Conservation (phyloP, 345 rosid genomes). For the Luvunga scandens region DNA sequence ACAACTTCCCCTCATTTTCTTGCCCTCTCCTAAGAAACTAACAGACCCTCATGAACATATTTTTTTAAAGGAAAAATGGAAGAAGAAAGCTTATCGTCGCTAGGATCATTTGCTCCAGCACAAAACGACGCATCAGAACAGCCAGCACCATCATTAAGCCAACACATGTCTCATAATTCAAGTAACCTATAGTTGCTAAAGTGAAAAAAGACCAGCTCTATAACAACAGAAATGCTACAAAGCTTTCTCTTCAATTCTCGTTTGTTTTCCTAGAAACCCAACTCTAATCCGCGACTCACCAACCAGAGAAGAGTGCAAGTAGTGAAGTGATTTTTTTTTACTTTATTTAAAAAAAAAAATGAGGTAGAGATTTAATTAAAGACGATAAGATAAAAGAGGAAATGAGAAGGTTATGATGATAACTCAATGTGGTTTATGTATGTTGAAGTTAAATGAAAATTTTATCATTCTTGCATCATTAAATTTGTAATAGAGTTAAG, state of each 20-base stretch:
- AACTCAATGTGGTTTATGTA: too few relatives aligned
- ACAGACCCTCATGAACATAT: slow-evolving; percentile 10
- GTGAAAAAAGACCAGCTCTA: not conserved
- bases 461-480: too few relatives aligned
- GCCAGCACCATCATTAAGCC: slow-evolving; percentile 36
- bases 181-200: slow-evolving; percentile 33
- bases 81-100: slow-evolving; percentile 49
- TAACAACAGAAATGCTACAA: not conserved
- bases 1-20: slow-evolving; percentile 1
- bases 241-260: not conserved
- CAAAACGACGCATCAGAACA: slow-evolving; percentile 37
- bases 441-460: too few relatives aligned
- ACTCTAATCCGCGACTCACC: not conserved
- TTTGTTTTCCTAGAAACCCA: not conserved
- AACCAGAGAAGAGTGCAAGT: not conserved
- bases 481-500: too few relatives aligned
- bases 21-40: slow-evolving; percentile 11
- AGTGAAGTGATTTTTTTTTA: not conserved
- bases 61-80: not conserved
- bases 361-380: too few relatives aligned
- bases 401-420: not conserved
- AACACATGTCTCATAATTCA: slow-evolving; percentile 26
- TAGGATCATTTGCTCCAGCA: slow-evolving; percentile 45
- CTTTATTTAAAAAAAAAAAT: too few relatives aligned
- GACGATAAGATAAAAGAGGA: not conserved